These are phyloP conservation scores for Fraxinus velutina DNA, from an alignment of 305 asterid genomes.

Conservation along the genomic window DNA sequence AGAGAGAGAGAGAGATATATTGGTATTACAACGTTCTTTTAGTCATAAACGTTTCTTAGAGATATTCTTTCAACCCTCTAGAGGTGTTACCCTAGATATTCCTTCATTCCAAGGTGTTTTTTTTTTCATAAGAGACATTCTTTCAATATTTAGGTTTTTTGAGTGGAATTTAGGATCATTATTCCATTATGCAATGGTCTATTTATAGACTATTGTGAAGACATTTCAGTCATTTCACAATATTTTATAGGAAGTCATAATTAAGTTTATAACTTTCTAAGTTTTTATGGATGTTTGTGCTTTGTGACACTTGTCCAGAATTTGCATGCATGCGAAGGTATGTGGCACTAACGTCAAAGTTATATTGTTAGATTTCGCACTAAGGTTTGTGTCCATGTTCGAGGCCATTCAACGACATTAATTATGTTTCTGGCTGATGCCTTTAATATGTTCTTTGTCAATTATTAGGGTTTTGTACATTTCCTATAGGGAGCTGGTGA, in stretches of 20 bases:
- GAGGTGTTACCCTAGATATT: background rate
- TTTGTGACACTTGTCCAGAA: background rate
- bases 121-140: background rate
- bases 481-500: background rate
- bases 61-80: background rate
- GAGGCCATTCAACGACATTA: background rate
- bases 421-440: background rate
- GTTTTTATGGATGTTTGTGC: background rate
- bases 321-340: too few species aligned
- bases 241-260: too few species aligned
- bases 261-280: too few species aligned
- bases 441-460: background rate
- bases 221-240: background rate
- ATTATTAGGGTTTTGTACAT: background rate
- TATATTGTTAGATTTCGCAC: too few species aligned
- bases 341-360: too few species aligned
- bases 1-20: background rate
- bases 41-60: background rate
- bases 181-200: background rate
- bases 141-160: background rate
- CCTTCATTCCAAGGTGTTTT: background rate
- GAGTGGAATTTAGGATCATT: background rate
- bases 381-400: too few species aligned
- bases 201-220: background rate
- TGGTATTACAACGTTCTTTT: background rate